Evolutionary conservation across 805 yeast genomes (phyloP), one percentile per base, ranked within the genome.

Genomic region (Zygosaccharomyces siamensis): DNA sequence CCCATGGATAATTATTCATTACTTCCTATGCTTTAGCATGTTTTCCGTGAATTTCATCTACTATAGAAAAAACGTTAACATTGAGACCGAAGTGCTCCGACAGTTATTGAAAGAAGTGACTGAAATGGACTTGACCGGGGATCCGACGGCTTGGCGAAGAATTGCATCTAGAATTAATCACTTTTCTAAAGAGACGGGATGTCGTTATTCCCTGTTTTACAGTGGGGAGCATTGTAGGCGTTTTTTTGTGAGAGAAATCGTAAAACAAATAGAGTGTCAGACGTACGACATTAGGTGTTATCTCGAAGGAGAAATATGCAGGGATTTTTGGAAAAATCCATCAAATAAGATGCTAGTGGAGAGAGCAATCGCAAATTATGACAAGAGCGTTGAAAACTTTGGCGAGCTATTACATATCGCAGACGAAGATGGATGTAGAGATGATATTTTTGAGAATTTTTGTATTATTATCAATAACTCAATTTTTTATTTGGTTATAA

Each of bases 251-350:
- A 14, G 32, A 27, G 40, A 43, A 24, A 43, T 35, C 11, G 39
- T 43, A n/a, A 43, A 33, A 33, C 46, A 40, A 24, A 27, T 43
- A 43, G 40, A 35, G 10, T n/a, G n/a, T n/a, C n/a, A n/a, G n/a
- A n/a, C n/a, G 20, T 18, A 18, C 20, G 20, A 18, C 20, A 18
- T 18, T 18, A 18, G 20, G 20, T 18, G 20, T 18, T 18, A 18
- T 18, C 3, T 18, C 20, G 20, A 18, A 18, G 20, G 20, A 18
- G 20, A 18, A 3, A 2, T 18, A 3, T 18, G 20, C 20, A 2
- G 20, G 20, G 20, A 18, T 18, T 39, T 39, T 39, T 28, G 28
- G 30, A 28, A 39, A 27, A 28, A 39, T 16, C 30, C 32, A 39
- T 21, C 43, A 18, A 39, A 39, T 28, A 39, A 28, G 30, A n/a